These are phyloP conservation scores for Ceratocystis huliohia DNA, from an alignment of 2,329 filamentous ascomycete genomes.

Conservation along the genomic window DNA sequence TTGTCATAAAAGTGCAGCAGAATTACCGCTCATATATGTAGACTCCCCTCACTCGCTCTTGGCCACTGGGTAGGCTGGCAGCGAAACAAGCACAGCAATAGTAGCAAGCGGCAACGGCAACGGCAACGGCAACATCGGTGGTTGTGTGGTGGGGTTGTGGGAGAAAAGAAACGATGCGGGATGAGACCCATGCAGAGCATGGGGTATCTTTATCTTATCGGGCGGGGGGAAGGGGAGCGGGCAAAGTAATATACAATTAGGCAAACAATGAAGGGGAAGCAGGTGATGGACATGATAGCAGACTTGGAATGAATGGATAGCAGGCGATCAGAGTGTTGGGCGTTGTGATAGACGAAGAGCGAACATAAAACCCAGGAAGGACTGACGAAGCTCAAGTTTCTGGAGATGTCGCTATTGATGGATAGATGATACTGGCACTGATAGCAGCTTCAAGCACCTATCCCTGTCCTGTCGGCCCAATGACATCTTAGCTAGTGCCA, in stretches of 20 bases:
- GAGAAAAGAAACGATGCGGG: background rate
- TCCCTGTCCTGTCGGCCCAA: background rate
- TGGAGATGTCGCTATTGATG: background rate
- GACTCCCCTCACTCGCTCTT: background rate
- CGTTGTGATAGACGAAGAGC: background rate
- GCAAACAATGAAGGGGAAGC: background rate
- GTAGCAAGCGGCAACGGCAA: background rate
- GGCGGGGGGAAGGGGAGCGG: background rate
- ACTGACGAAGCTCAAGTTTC: background rate
- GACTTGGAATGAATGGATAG: background rate
- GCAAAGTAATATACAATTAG: background rate
- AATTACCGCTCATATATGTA: background rate
- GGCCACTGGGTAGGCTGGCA: background rate
- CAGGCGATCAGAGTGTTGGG: background rate
- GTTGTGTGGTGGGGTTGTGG: background rate
- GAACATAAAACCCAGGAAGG: background rate
- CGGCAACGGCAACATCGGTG: background rate
- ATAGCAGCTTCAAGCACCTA: background rate
- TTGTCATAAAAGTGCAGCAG: background rate
- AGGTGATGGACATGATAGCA: background rate
- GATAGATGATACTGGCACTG: background rate
- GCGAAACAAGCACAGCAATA: background rate
- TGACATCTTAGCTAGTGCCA: background rate
- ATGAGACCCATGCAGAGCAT: background rate
- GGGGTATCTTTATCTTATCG: constrained; percentile 1